Percentiles rank a stretch among this genome's conserved stretches.
These are phyloP conservation scores for Sclerospora graminicola DNA, from an alignment of 352 stramenopile species.

Conservation along the genomic window DNA sequence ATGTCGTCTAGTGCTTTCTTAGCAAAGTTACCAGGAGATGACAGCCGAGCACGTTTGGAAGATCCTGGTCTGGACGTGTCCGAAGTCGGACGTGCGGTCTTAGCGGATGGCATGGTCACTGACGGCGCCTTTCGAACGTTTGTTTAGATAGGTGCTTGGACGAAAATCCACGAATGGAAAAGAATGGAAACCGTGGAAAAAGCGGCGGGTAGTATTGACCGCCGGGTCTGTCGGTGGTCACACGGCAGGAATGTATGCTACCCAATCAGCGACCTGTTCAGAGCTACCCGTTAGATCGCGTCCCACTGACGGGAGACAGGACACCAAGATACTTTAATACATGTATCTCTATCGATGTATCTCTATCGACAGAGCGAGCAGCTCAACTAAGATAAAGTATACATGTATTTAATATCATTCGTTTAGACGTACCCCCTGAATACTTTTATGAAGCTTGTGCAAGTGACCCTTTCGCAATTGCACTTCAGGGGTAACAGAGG, in stretches of 20 bases:
- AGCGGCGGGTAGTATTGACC: constrained; percentile 8
- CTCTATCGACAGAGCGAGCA: too few species aligned
- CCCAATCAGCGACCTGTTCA: constrained; percentile 9
- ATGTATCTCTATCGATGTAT: not conserved
- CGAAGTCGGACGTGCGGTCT: constrained; percentile 13
- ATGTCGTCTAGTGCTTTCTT: constrained; percentile 1
- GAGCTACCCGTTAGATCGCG: constrained; percentile 15
- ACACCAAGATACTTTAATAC: constrained; percentile 11
- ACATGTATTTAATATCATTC: too few species aligned
- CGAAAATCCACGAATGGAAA: constrained; percentile 29
- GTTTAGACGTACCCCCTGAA: constrained; percentile 16
- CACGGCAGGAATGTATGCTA: constrained; percentile 7
- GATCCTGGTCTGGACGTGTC: constrained; percentile 1
- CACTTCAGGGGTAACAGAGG: too few species aligned
- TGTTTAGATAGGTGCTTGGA: constrained; percentile 2
- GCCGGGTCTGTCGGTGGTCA: constrained; percentile 4
- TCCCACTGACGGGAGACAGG: constrained; percentile 19
- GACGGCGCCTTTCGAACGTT: constrained; percentile 8
- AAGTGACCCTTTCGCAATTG: too few species aligned
- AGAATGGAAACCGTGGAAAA: constrained; percentile 9
- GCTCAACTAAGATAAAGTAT: too few species aligned
- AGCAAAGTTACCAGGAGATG: not conserved
- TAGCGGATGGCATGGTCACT: constrained; percentile 11
- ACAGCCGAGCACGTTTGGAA: constrained; percentile 9
- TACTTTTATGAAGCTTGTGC: too few species aligned